Base-by-base conservation (phyloP, 2,329 filamentous ascomycete species). In the Leptographium radiaticola region DNA sequence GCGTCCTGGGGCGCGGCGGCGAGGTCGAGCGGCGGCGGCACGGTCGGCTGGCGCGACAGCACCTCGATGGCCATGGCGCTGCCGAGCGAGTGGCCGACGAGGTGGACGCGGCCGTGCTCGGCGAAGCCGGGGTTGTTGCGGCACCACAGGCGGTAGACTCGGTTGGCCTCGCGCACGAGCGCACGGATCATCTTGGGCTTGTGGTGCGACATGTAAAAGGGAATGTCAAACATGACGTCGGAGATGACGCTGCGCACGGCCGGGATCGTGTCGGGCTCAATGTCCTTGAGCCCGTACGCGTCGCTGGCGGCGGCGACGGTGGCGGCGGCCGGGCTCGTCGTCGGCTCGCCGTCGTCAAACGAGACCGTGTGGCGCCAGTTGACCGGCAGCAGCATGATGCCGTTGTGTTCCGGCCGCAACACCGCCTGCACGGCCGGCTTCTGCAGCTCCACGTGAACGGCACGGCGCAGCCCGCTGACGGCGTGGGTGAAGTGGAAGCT, bases 141-240 rank as follows among this genome's bases (percentile, higher is more conserved):
- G 64, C 90, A 96, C 93, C 93, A 98, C 1, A 97, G 76, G 18
- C 87, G 81, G 65, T 95, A 97, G n/a, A 98, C 87, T 6, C 91
- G 81, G 63, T 98, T 98, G 9, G 93, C 91, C 70, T 98, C 93
- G 55, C 78, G 79, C 43, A 95, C 84, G 49, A 96, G 83, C 1
- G 93, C 90, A 45, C 84, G 78, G 51, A 95, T 86, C 90, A 98
- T 97, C 67, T 89, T 95, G 5, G 84, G 80, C 63, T 97, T 95
- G 69, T 97, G 91, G 56, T 94, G 87, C 0, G 91, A 97, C 70
- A 98, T 84, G 70, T 97, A 98, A 65, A 95, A 97, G 0, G 93
- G 93, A 50, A 98, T 91, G 65, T 98, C 93, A 50, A 97, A 84
- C 89, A 98, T 96, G 61, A 98, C 89, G 66, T 98, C 93, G 44